Percentiles rank a stretch among this genome's conserved stretches.
These are phyloP conservation scores for Chlorella variabilis DNA, from an alignment of 163 green algal genomes.

Conservation along the genomic window DNA sequence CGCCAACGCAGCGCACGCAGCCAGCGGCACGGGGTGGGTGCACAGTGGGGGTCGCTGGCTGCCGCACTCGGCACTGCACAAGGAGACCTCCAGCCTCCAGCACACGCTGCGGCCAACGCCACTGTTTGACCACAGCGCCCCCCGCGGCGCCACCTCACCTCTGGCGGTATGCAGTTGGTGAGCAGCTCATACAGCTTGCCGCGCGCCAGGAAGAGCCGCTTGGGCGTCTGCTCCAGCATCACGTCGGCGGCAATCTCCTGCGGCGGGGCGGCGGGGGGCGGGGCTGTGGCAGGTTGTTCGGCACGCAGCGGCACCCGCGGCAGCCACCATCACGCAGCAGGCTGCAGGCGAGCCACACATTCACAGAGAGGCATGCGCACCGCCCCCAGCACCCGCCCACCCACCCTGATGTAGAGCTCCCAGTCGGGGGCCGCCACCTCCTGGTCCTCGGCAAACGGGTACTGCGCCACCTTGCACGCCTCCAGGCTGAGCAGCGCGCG, in stretches of 20 bases:
- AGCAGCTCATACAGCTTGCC: slow-evolving; percentile 98
- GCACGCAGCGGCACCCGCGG: no score
- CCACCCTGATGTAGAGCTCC: slow-evolving; percentile 86
- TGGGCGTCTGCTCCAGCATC: slow-evolving; percentile 90
- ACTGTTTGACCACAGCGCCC: not conserved
- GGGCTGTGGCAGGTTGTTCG: no score
- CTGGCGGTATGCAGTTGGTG: slow-evolving; percentile 95
- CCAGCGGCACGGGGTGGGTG: no score
- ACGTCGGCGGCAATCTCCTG: slow-evolving; percentile 91
- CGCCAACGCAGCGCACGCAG: no score
- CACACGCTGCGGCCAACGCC: no score
- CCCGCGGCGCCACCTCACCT: slow-evolving; percentile 45
- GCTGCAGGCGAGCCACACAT: no score
- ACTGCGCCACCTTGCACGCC: slow-evolving; percentile 74
- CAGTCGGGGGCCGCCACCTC: slow-evolving; percentile 79
- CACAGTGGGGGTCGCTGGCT: no score
- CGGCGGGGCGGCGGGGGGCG: slow-evolving; percentile 30
- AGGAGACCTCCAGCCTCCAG: no score
- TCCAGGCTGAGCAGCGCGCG: slow-evolving; percentile 84
- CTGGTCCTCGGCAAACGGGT: slow-evolving; percentile 73
- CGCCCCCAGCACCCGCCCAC: no score
- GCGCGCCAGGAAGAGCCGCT: slow-evolving; percentile 79
- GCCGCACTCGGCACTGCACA: no score
- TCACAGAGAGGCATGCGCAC: no score
- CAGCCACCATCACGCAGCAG: no score